A percentile compares a stretch with the other conserved stretches of the same genome.
These are phyloP conservation scores for Citrullus amarus DNA, from an alignment of 306 rosid genomes.

Conservation along the genomic window DNA sequence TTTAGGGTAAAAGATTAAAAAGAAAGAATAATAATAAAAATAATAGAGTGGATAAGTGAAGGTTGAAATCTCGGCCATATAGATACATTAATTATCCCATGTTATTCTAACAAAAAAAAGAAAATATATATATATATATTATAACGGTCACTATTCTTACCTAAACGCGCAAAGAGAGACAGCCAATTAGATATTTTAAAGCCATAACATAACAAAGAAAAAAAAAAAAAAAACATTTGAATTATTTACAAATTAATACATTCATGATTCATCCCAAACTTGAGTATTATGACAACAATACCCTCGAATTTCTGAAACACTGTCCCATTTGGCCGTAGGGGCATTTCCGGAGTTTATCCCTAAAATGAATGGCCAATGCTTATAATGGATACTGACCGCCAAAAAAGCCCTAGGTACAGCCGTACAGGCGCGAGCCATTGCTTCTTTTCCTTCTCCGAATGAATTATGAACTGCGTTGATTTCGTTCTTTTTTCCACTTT, in stretches of 20 bases:
- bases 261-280: too few species aligned
- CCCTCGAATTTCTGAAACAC: neutral
- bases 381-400: constrained; percentile 2
- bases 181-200: neutral
- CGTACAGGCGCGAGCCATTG: neutral
- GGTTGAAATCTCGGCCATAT: neutral
- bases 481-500: neutral
- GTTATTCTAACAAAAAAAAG: neutral
- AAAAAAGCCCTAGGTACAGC: constrained; percentile 4
- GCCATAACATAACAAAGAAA: neutral
- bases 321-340: neutral
- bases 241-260: too few species aligned
- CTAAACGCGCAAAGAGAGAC: neutral
- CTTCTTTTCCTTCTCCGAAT: neutral
- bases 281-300: neutral
- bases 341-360: neutral
- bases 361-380: constrained; percentile 3
- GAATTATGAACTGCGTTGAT: neutral
- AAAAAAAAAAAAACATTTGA: neutral
- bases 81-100: neutral
- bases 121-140: too few species aligned
- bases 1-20: too few species aligned
- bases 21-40: too few species aligned
- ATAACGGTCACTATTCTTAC: neutral
- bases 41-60: neutral